phyloP scores from a whole-genome alignment of 2,329 filamentous ascomycete genomes.

The Curvularia verruculosa region DNA sequence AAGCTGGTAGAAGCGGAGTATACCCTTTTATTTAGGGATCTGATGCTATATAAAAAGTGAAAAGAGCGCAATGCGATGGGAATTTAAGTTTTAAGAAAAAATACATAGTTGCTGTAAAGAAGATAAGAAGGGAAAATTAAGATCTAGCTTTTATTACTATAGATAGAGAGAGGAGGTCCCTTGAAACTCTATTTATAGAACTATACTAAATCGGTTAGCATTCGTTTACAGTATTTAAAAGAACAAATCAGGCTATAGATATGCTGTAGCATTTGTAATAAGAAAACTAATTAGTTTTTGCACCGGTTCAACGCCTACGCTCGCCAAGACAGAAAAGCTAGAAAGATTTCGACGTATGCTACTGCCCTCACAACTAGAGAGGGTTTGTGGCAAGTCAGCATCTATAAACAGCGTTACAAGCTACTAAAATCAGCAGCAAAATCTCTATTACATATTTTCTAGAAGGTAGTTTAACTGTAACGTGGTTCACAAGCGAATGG shows the following conservation, averaged over 20 bases:
- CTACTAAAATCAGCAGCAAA: conserved; percentile 20
- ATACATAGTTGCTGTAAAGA: conserved; percentile 7
- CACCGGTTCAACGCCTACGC: conserved; percentile 13
- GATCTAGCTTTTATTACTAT: conserved; percentile 10
- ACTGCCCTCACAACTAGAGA: conserved; percentile 16
- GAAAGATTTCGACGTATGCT: conserved; percentile 13
- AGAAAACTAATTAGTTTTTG: conserved; percentile 9
- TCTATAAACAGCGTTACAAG: conserved; percentile 19
- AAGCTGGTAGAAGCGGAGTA: conserved; percentile 8
- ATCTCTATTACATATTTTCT: too few relatives aligned
- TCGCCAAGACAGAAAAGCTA: conserved; percentile 24
- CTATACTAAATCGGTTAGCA: conserved; percentile 6
- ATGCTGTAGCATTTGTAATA: conserved; percentile 3
- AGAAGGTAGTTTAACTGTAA: too few relatives aligned
- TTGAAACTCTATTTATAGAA: conserved; percentile 15
- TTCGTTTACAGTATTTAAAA: conserved; percentile 9
- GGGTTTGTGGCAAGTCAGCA: conserved; percentile 28
- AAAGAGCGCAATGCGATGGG: conserved; percentile 10
- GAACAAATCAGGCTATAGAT: conserved; percentile 5
- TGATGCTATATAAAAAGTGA: conserved; percentile 8
- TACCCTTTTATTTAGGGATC: conserved; percentile 9
- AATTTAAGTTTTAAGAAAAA: conserved; percentile 12
- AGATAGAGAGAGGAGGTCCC: conserved; percentile 13
- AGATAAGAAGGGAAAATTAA: conserved; percentile 9
- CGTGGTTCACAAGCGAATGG: too few relatives aligned